phyloP scores from a whole-genome alignment of 2,329 filamentous ascomycete species.

The Phialophora macrospora region DNA sequence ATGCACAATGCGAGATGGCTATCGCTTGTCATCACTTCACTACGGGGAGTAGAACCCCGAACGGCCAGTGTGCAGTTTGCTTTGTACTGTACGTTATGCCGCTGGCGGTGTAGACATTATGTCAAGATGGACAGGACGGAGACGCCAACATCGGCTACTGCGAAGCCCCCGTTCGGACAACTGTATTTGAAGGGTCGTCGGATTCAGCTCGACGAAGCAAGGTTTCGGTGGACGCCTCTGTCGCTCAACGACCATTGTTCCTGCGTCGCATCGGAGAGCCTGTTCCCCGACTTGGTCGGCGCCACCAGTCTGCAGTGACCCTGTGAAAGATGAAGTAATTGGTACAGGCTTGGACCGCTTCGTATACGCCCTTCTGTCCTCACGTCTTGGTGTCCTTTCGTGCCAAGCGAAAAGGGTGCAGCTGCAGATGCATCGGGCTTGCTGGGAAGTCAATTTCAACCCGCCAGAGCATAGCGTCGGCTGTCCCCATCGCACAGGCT shows the following conservation, averaged over 20 bases:
- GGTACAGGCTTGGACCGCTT: background rate
- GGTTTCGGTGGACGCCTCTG: background rate
- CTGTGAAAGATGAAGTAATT: background rate
- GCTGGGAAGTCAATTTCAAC: background rate
- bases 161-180: background rate
- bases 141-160: background rate
- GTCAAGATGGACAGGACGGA: background rate
- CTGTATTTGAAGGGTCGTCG: background rate
- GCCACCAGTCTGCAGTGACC: background rate
- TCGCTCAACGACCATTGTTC: slow-evolving; percentile 4
- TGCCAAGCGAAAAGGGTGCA: background rate
- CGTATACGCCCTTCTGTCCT: background rate
- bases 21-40: background rate
- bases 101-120: background rate
- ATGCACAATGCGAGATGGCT: slow-evolving; percentile 1
- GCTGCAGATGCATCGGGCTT: background rate
- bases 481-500: background rate
- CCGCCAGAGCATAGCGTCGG: background rate
- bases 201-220: background rate
- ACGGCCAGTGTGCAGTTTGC: background rate
- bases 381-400: background rate
- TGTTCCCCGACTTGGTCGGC: background rate
- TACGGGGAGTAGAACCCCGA: background rate
- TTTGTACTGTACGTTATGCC: background rate
- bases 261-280: slow-evolving; percentile 8